phyloP scores from a whole-genome alignment of 495 filamentous ascomycete genomes.

The Neurospora sp. region DNA sequence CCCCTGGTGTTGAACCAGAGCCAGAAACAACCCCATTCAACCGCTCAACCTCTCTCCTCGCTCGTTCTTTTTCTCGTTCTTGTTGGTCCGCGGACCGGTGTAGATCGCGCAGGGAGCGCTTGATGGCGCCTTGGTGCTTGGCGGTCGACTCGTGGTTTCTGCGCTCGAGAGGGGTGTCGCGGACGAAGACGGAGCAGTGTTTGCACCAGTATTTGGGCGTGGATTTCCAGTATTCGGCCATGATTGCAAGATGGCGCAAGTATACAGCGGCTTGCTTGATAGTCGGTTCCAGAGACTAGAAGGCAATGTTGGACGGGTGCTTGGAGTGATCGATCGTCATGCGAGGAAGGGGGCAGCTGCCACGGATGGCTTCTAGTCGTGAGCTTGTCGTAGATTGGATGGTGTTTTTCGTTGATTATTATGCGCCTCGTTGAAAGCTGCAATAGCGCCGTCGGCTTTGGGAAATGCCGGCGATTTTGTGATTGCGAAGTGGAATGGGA shows the following conservation, averaged over 20 bases:
- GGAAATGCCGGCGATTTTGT: not conserved
- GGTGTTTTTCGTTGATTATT: not conserved
- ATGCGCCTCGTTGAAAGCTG: not conserved
- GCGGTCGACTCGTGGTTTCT: slow-evolving; percentile 82
- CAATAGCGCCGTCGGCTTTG: not conserved
- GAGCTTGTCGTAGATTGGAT: not conserved
- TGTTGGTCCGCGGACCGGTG: slow-evolving; percentile 71
- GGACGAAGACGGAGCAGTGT: slow-evolving; percentile 83
- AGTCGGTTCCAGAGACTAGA: not conserved
- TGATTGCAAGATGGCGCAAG: slow-evolving; percentile 20
- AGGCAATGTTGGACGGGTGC: not conserved
- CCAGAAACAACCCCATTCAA: slow-evolving; percentile 63
- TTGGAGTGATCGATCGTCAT: not conserved
- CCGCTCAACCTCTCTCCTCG: slow-evolving; percentile 76
- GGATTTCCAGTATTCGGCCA: slow-evolving; percentile 99
- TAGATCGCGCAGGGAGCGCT: slow-evolving; percentile 80
- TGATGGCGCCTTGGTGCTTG: slow-evolving; percentile 80
- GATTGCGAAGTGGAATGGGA: not conserved
- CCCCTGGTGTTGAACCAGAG: slow-evolving; percentile 9
- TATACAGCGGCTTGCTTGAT: not conserved
- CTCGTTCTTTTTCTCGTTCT: slow-evolving; percentile 65
- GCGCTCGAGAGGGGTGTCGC: slow-evolving; percentile 83
- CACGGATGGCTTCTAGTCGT: not conserved
- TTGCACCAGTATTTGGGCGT: slow-evolving; percentile 98
- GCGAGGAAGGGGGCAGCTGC: not conserved